Evolutionary conservation across 2,329 filamentous ascomycete genomes (phyloP), one percentile per base, ranked within the genome.

Genomic region (Bretziella fagacearum): DNA sequence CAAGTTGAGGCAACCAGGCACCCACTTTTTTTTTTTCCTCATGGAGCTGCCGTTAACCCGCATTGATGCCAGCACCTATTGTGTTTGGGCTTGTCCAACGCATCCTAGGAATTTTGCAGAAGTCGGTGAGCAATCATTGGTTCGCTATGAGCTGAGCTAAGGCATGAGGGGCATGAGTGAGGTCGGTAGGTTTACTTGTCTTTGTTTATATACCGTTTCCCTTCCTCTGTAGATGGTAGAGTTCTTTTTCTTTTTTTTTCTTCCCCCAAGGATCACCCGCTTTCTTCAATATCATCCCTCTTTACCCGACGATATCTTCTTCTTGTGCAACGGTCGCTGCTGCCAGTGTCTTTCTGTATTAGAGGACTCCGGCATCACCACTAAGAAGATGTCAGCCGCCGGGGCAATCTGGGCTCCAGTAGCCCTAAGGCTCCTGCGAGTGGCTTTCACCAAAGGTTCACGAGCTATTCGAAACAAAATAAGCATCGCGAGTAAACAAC

Each of bases 391-490:
- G 73, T 66, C 66, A 62, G 67, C 70, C 58, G 59, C 62, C 58
- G 70, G 69, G 65, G 70, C 69, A 62, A 64, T 74, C 59, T 73
- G 67, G 71, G 72, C 67, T 56, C 36, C 46, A 43, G 69, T 71
- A 50, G 63, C 65, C 63, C 61, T 74, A 59, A 69, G 70, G 59
- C 61, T 71, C 55, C 63, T 74, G 56, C 68, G 70, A 57, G 65
- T 63, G 54, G 68, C 71, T 58, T 62, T 69, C 57, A 61, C 62
- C 43, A 70, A 67, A 55, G 66, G 70, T 56, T 65, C 67, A 51
- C 67, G 69, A 53, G 61, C 66, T 54, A 60, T 77, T 49, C 69
- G 70, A 53, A 62, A 60, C 55, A 73, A 70, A 54, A 54, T 75
- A 51, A 62, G 62, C 18, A 60, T 59, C 50, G 65, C 65, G 32